A percentile compares a stretch with the other conserved stretches of the same genome.
Evolutionary conservation across 176 grass and related monocot species (phyloP).

Genomic region (Pharus latifolius): DNA sequence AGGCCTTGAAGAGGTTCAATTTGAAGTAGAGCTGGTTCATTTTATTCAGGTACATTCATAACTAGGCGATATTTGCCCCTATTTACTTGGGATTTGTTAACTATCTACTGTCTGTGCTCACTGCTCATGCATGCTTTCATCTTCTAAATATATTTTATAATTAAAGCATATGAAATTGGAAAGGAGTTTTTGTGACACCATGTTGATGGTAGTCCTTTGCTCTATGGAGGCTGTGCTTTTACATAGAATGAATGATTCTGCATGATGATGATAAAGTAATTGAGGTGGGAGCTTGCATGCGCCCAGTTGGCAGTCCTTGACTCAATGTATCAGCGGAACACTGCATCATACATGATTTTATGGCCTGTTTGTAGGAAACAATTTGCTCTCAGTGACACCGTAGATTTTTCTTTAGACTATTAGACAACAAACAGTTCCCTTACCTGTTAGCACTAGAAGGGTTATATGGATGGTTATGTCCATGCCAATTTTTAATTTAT

Average conservation of each 20-base stretch:
- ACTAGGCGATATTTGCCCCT: too few relatives aligned
- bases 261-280: neutral
- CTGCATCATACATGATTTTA: slow-evolving; percentile 9
- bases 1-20: slow-evolving; percentile 73
- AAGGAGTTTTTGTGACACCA: neutral
- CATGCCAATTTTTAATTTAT: neutral
- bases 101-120: neutral
- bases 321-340: neutral
- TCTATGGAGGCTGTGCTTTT: neutral
- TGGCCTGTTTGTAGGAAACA: neutral
- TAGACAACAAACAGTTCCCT: too few relatives aligned
- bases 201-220: neutral
- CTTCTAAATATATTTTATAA: neutral
- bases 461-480: neutral
- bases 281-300: neutral
- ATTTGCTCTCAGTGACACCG: too few relatives aligned
- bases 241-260: neutral
- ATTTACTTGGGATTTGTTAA: neutral
- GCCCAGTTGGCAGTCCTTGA: too few relatives aligned
- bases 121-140: neutral
- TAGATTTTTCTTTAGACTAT: too few relatives aligned
- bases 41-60: slow-evolving; percentile 75
- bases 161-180: neutral
- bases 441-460: neutral
- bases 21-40: slow-evolving; percentile 74